Conservation (phyloP, 2,329 filamentous ascomycete species). For the Dothistroma pini region DNA sequence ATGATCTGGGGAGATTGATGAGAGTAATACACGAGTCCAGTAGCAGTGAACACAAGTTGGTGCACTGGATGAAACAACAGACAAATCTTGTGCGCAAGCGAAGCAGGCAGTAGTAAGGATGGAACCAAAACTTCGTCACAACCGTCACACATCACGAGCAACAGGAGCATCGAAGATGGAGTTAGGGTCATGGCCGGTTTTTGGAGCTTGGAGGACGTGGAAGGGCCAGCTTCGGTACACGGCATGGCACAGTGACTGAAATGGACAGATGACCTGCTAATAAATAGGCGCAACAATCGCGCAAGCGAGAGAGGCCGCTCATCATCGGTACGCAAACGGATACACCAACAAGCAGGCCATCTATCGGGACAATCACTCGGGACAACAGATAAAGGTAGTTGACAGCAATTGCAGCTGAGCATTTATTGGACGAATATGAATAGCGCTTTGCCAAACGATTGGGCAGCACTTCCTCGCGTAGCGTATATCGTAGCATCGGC, state of each 20-base stretch:
- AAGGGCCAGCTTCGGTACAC: not conserved
- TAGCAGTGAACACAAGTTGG: not conserved
- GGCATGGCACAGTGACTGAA: not conserved
- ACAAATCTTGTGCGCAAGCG: not conserved
- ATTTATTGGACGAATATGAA: not conserved
- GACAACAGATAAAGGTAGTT: not conserved
- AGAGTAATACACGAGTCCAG: not conserved
- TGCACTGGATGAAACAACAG: not conserved
- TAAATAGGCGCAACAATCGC: not conserved
- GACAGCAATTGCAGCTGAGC: not conserved
- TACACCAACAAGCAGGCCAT: not conserved
- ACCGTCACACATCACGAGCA: not conserved
- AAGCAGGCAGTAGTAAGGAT: not conserved
- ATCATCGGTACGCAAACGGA: not conserved
- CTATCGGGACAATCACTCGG: not conserved
- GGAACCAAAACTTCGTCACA: not conserved
- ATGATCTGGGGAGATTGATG: not conserved
- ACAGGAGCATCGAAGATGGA: not conserved
- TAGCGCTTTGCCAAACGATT: not conserved
- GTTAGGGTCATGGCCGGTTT: not conserved
- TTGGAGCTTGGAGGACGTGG: not conserved
- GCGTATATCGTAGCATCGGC: not conserved
- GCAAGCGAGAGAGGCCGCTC: not conserved
- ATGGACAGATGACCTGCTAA: not conserved
- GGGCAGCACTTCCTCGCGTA: not conserved